Evolutionary conservation across 805 yeast genomes (phyloP), one percentile per base, ranked within the genome.

Genomic region (Candida pini): DNA sequence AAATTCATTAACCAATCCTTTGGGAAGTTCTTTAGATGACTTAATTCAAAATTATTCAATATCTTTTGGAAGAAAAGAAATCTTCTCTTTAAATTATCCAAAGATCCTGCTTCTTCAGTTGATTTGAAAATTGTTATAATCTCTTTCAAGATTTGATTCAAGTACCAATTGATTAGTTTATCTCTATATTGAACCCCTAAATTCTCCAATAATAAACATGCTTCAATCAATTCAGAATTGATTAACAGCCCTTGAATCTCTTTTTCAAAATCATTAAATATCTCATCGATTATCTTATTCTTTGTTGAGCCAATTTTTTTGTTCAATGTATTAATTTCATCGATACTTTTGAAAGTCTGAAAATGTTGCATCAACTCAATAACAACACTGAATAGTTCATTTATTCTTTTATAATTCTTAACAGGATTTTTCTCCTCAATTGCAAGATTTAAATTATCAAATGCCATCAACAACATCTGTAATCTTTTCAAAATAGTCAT

Each of bases 21-120:
- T 0, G 94, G 92, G 59, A 92, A 92, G 22, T 69, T 64, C 6
- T 57, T 47, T 1, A 66, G 52, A 45, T 71, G 76, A 21, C 67
- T 68, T 1, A 73, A 55, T 39, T 76, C 78, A 31, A 58, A 57
- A 45, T 78, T 76, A 25, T 69, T 67, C 39, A 90, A 60, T 1
- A 85, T 71, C 45, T 83, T 78, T 45, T 81, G 79, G 59, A 86
- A 84, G 55, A 82, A 90, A 21, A 88, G 73, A 55, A 77, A 92
- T 31, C 98, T 66, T 45, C 97, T 66, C 20, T 76, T 71, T 33
- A 92, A 60, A 57, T 92, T 92, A 39, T 92, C 98, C 40, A 92
- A 62, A 5, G 94, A 81, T 1, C 97, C 97, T 0, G 98, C 98
- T 59, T 92, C 98, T 48, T 88, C 97, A 10, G 77, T 69, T 8